Conservation (phyloP, 768 basidiomycete genomes). For the Xerocomellus dryophilus region DNA sequence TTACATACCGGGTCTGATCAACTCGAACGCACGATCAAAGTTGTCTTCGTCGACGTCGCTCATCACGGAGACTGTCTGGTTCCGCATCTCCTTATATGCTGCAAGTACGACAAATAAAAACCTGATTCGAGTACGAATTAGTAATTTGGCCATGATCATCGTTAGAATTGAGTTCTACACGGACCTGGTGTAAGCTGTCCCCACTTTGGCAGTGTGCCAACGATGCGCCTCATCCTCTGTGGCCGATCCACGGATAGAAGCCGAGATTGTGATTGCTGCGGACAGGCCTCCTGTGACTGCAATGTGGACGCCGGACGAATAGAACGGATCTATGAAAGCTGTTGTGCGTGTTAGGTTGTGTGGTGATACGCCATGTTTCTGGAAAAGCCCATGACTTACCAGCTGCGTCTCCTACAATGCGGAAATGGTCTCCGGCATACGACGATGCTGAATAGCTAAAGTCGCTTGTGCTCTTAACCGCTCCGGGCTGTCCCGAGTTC, state of each 20-base stretch:
- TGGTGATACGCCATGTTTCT: too few species aligned
- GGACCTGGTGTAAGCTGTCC: constrained; percentile 9
- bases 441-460: constrained; percentile 57
- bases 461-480: constrained; percentile 45
- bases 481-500: background rate
- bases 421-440: constrained; percentile 50
- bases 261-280: constrained; percentile 9
- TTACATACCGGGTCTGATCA: constrained; percentile 9
- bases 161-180: too few species aligned
- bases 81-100: constrained; percentile 14
- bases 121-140: background rate
- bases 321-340: constrained; percentile 18
- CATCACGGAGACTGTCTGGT: constrained; percentile 6
- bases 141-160: too few species aligned
- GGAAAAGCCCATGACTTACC: background rate
- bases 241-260: constrained; percentile 7
- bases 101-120: constrained; percentile 11
- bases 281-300: constrained; percentile 11
- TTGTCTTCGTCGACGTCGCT: constrained; percentile 14
- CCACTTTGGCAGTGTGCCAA: constrained; percentile 13
- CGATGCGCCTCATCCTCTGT: constrained; percentile 8
- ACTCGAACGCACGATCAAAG: constrained; percentile 12
- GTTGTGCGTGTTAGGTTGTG: background rate
- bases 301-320: constrained; percentile 10
- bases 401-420: constrained; percentile 55